phyloP scores from a whole-genome alignment of 352 stramenopile species.

The Phytophthora capsici region DNA sequence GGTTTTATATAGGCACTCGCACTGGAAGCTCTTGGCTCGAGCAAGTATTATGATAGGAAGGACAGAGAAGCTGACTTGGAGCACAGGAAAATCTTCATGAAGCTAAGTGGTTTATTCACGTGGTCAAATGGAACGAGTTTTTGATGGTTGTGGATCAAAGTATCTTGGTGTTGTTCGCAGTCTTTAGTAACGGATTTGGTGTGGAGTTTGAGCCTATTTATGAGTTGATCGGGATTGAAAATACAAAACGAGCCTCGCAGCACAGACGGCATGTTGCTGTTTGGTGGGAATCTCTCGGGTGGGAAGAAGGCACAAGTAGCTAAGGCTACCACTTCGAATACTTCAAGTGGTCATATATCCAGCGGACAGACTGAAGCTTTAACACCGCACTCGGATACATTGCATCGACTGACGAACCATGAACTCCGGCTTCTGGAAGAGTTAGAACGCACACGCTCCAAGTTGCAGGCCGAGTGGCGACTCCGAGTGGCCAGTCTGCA shows the following conservation, averaged over 20 bases:
- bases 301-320: conserved; percentile 26
- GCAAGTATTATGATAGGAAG: conserved; percentile 31
- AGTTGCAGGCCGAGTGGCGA: conserved; percentile 72
- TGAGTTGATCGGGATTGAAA: conserved; percentile 2
- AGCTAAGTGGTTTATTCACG: conserved; percentile 26
- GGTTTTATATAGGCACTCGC: conserved; percentile 30
- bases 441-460: conserved; percentile 73
- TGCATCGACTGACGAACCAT: conserved; percentile 80
- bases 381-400: conserved; percentile 65
- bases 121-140: conserved; percentile 27
- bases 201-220: conserved; percentile 16
- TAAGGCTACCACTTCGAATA: conserved; percentile 1
- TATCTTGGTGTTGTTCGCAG: conserved; percentile 1
- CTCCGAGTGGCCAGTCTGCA: conserved; percentile 68
- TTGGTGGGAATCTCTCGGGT: conserved; percentile 66
- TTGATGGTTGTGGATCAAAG: conserved; percentile 16
- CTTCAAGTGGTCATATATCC: too few relatives aligned
- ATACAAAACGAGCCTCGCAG: neutral
- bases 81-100: conserved; percentile 32
- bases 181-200: conserved; percentile 16
- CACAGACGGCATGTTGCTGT: conserved; percentile 59
- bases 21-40: conserved; percentile 4
- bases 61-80: conserved; percentile 20
- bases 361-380: conserved; percentile 10
- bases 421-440: conserved; percentile 79